These are phyloP conservation scores for Neocallimastix lanati DNA, from an alignment of 192 early-diverging fungal genomes.

Conservation along the genomic window DNA sequence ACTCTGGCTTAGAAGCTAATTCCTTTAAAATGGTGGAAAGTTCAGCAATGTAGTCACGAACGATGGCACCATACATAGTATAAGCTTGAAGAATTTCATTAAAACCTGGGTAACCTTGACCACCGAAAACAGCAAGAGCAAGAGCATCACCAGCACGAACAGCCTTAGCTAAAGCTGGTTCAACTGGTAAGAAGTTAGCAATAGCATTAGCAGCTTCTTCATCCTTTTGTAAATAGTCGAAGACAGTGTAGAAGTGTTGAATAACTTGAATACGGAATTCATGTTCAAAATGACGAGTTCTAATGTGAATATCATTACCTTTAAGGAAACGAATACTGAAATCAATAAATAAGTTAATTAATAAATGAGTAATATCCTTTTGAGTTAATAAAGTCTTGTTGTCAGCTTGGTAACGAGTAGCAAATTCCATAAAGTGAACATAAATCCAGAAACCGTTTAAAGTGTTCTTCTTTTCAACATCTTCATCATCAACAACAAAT, in stretches of 20 bases:
- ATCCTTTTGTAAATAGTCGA: not conserved
- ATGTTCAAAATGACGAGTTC: conserved; percentile 29
- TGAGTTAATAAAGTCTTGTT: conserved; percentile 6
- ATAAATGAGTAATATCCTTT: conserved; percentile 30
- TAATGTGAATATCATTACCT: conserved; percentile 69
- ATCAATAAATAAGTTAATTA: conserved; percentile 58
- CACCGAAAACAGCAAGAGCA: conserved; percentile 79
- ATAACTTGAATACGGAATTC: conserved; percentile 12
- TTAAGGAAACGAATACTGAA: conserved; percentile 53
- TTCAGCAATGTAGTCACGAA: conserved; percentile 47
- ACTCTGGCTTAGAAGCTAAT: conserved; percentile 29
- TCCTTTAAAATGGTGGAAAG: conserved; percentile 36
- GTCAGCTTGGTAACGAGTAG: conserved; percentile 12
- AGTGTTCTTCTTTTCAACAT: conserved; percentile 44
- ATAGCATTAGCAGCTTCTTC: not conserved
- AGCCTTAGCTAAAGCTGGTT: not conserved
- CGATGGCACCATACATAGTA: conserved; percentile 57
- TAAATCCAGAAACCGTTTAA: conserved; percentile 44
- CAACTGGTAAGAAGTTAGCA: not conserved
- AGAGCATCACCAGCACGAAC: conserved; percentile 1
- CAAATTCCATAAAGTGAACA: conserved; percentile 29
- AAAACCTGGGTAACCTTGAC: conserved; percentile 82
- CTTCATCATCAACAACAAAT: conserved; percentile 29
- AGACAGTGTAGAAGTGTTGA: not conserved
- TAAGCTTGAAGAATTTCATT: conserved; percentile 67